These are phyloP conservation scores for Puccinia horiana DNA, from an alignment of 1,284 basidiomycete species.

Conservation along the genomic window DNA sequence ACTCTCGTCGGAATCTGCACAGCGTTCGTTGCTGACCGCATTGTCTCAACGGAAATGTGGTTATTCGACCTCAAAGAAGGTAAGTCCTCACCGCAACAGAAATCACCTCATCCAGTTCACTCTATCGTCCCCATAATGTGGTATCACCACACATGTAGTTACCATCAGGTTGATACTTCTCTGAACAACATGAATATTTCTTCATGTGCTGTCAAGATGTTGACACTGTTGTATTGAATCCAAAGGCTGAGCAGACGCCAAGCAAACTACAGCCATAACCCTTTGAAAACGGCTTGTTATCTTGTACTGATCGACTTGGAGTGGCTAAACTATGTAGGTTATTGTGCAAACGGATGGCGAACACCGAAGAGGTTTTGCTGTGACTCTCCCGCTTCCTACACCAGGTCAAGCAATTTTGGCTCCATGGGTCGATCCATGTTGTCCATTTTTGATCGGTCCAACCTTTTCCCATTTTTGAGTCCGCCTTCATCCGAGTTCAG, in stretches of 20 bases:
- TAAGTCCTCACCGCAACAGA: not conserved
- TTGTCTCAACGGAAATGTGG: constrained; percentile 82
- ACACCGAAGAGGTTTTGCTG: constrained; percentile 43
- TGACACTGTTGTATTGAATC: not conserved
- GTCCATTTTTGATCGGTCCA: constrained; percentile 16
- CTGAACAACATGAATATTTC: too few relatives aligned
- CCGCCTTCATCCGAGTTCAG: not conserved
- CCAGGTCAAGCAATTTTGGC: not conserved
- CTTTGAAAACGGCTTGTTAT: not conserved
- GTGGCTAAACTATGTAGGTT: not conserved
- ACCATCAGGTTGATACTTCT: too few relatives aligned
- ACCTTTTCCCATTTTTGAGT: constrained; percentile 30
- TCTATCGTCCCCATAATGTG: too few relatives aligned
- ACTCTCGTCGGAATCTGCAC: constrained; percentile 73
- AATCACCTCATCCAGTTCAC: not conserved
- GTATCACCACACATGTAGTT: too few relatives aligned
- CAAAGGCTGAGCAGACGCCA: not conserved
- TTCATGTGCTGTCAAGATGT: not conserved
- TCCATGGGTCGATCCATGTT: not conserved
- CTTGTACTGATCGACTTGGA: not conserved
- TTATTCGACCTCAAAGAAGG: constrained; percentile 94
- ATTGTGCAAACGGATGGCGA: constrained; percentile 38
- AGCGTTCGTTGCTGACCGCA: constrained; percentile 79
- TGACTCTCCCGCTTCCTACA: constrained; percentile 1
- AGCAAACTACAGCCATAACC: not conserved